Conservation (phyloP, 306 rosid species). For the Ormosia emarginata region DNA sequence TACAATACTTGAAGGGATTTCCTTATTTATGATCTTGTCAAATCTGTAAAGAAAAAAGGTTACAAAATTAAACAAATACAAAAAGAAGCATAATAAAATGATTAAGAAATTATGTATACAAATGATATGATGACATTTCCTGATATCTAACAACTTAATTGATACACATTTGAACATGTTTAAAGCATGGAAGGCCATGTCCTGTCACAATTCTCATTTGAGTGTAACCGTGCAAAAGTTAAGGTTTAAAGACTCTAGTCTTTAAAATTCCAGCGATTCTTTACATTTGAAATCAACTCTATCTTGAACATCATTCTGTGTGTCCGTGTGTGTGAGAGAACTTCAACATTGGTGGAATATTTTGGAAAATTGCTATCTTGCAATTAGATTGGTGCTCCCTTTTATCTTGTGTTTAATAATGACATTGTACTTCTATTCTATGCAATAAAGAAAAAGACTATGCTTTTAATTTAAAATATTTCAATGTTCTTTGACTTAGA, state of each 20-base stretch:
- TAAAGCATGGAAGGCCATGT: neutral
- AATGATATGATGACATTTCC: neutral
- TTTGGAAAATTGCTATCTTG: neutral
- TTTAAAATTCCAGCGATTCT: no score
- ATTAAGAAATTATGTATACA: neutral
- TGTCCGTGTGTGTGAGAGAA: neutral
- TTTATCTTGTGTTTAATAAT: neutral
- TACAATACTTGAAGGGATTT: slow-evolving; percentile 79
- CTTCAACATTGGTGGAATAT: neutral
- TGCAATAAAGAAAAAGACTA: neutral
- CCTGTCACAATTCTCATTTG: no score
- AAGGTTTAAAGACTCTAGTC: no score
- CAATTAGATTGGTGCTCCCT: neutral
- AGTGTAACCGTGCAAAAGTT: no score
- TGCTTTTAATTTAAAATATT: neutral
- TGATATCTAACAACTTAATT: neutral
- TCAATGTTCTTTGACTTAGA: neutral
- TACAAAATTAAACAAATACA: neutral
- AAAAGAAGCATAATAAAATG: neutral
- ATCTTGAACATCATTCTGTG: neutral
- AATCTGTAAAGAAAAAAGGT: slow-evolving; percentile 43
- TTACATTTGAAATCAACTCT: neutral
- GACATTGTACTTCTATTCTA: neutral
- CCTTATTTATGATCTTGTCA: slow-evolving; percentile 89
- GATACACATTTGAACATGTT: neutral